Percentiles rank a stretch among this genome's conserved stretches.
Conservation (phyloP, 2,329 filamentous ascomycete species). For the Fusarium nanum region DNA sequence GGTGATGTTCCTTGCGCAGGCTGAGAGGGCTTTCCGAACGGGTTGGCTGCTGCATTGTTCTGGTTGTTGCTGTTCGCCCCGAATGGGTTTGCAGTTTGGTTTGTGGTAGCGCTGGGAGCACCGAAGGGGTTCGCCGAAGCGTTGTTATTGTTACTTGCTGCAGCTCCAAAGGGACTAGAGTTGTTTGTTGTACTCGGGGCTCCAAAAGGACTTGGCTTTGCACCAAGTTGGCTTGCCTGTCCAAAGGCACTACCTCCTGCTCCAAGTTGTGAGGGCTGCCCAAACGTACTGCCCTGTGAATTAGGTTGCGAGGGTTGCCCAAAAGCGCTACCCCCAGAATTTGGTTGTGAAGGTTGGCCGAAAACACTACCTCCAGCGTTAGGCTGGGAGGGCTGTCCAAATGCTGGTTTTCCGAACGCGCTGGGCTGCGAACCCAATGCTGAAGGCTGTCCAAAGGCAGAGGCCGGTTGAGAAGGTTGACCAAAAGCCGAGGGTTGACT, state of each 20-base stretch:
- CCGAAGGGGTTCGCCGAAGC: conserved; percentile 48
- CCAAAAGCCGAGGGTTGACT: conserved; percentile 44
- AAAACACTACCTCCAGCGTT: conserved; percentile 45
- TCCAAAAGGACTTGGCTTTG: conserved; percentile 55
- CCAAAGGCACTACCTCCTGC: conserved; percentile 45
- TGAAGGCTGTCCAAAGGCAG: conserved; percentile 38
- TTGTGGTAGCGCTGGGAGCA: conserved; percentile 31
- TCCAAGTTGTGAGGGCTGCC: conserved; percentile 51
- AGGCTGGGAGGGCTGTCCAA: conserved; percentile 53
- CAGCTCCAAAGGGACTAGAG: conserved; percentile 45
- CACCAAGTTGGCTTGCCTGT: conserved; percentile 53
- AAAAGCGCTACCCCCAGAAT: conserved; percentile 44
- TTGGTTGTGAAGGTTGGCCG: conserved; percentile 52
- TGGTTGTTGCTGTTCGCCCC: conserved; percentile 33
- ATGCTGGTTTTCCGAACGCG: conserved; percentile 46
- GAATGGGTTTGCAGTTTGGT: conserved; percentile 38
- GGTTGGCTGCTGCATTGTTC: conserved; percentile 30
- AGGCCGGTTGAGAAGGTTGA: conserved; percentile 49
- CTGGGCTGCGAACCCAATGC: conserved; percentile 24
- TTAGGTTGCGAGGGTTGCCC: conserved; percentile 52
- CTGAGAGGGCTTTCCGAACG: conserved; percentile 46
- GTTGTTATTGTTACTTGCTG: conserved; percentile 39
- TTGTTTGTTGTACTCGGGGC: conserved; percentile 38
- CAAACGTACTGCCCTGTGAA: conserved; percentile 46
- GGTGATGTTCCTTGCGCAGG: conserved; percentile 30